Conservation (phyloP, 371 early-diverging fungal species). For the Mortierella sp. region DNA sequence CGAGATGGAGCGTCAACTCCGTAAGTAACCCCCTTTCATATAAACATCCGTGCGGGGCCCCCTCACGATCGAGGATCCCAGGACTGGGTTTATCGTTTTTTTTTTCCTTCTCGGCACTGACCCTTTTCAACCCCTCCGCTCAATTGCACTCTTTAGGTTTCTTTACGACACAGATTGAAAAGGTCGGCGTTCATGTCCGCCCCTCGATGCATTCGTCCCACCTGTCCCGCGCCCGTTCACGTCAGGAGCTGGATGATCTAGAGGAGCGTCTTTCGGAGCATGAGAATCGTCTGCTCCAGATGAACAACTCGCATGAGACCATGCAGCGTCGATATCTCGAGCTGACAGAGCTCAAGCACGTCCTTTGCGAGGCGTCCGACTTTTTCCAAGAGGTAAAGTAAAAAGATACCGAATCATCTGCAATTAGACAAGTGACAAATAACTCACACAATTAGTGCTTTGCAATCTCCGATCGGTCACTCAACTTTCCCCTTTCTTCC, state of each 20-base stretch:
- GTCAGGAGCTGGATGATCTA: constrained; percentile 95
- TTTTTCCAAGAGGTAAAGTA: constrained; percentile 80
- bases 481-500: background rate
- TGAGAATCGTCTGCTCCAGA: constrained; percentile 85
- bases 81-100: background rate
- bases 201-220: constrained; percentile 68
- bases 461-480: background rate
- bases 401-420: background rate
- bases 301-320: constrained; percentile 89
- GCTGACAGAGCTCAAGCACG: constrained; percentile 90
- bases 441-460: background rate
- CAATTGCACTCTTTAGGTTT: background rate
- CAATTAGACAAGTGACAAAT: background rate
- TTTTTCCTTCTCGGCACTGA: background rate
- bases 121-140: background rate
- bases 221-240: constrained; percentile 79
- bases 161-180: constrained; percentile 71
- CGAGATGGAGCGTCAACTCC: constrained; percentile 93
- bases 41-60: background rate
- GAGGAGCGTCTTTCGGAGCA: constrained; percentile 87
- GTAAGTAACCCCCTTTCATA: constrained; percentile 55
- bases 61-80: background rate
- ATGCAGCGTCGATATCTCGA: constrained; percentile 90
- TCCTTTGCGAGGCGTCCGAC: constrained; percentile 86
- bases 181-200: constrained; percentile 79